phyloP scores from a whole-genome alignment of 495 filamentous ascomycete species.

The Penicillium crystallinum region DNA sequence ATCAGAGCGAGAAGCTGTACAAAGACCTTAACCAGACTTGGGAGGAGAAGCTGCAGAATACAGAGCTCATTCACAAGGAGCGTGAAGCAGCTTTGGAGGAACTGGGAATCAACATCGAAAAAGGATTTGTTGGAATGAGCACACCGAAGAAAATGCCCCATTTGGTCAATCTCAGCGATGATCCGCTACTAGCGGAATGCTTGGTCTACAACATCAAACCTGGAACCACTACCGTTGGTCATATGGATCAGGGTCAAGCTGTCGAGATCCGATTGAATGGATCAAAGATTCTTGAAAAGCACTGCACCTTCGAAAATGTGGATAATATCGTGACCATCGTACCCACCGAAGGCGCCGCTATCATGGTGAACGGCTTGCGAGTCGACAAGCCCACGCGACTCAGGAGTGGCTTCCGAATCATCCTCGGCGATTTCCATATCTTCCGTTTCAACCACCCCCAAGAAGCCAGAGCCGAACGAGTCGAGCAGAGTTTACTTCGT shows the following conservation, averaged over 20 bases:
- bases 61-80: constrained; percentile 95
- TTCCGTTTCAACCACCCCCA: constrained; percentile 98
- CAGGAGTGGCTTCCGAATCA: constrained; percentile 89
- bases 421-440: constrained; percentile 97
- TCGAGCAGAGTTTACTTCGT: constrained; percentile 80
- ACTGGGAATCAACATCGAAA: constrained; percentile 97
- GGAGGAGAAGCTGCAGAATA: constrained; percentile 94
- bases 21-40: constrained; percentile 97
- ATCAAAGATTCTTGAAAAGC: constrained; percentile 82
- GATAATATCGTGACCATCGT: constrained; percentile 88
- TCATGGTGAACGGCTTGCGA: constrained; percentile 95
- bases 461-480: constrained; percentile 88
- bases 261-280: constrained; percentile 93
- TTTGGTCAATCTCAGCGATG: constrained; percentile 95
- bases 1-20: constrained; percentile 92
- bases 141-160: constrained; percentile 99
- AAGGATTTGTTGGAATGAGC: constrained; percentile 90
- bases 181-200: constrained; percentile 92
- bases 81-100: constrained; percentile 93
- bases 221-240: constrained; percentile 86
- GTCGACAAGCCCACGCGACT: constrained; percentile 77
- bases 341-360: constrained; percentile 81
- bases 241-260: constrained; percentile 72
- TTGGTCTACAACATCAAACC: constrained; percentile 98
- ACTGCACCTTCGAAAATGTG: constrained; percentile 89